phyloP scores from a whole-genome alignment of 805 yeast species.

The Nakazawaea ernobii region DNA sequence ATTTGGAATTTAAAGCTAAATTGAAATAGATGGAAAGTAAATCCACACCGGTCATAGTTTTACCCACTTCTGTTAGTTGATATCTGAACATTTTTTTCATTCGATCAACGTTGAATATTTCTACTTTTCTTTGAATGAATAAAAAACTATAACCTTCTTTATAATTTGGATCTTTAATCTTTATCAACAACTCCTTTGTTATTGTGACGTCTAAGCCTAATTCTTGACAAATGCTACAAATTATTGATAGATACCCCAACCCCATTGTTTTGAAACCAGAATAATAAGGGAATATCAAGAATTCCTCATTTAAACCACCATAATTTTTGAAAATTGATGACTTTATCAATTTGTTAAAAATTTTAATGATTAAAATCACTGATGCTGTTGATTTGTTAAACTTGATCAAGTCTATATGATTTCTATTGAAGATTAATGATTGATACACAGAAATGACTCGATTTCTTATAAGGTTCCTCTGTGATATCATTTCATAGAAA shows the following conservation, averaged over 20 bases:
- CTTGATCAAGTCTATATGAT: slow-evolving; percentile 3
- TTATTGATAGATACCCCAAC: not conserved
- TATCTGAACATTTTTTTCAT: not conserved
- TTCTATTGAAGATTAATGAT: slow-evolving; percentile 1
- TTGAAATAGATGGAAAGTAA: not conserved
- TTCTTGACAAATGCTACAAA: slow-evolving; percentile 8
- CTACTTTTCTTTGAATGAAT: not conserved
- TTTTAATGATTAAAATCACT: slow-evolving; percentile 4
- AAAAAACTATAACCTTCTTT: slow-evolving; percentile 3
- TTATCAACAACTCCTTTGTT: not conserved
- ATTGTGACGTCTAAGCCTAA: slow-evolving; percentile 1
- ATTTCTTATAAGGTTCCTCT: not conserved
- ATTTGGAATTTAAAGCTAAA: not conserved
- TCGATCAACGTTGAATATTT: not conserved
- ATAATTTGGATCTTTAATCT: slow-evolving; percentile 3
- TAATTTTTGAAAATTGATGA: not conserved
- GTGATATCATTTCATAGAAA: not conserved
- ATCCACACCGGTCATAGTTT: not conserved
- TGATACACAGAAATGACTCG: slow-evolving; percentile 1
- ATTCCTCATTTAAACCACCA: not conserved
- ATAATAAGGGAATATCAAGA: slow-evolving; percentile 2
- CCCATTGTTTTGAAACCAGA: not conserved
- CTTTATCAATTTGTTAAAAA: not conserved
- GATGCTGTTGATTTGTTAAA: not conserved
- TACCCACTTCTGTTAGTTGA: not conserved